Evolutionary conservation across 2,329 filamentous ascomycete species (phyloP).

Genomic region (Hortaea werneckii): DNA sequence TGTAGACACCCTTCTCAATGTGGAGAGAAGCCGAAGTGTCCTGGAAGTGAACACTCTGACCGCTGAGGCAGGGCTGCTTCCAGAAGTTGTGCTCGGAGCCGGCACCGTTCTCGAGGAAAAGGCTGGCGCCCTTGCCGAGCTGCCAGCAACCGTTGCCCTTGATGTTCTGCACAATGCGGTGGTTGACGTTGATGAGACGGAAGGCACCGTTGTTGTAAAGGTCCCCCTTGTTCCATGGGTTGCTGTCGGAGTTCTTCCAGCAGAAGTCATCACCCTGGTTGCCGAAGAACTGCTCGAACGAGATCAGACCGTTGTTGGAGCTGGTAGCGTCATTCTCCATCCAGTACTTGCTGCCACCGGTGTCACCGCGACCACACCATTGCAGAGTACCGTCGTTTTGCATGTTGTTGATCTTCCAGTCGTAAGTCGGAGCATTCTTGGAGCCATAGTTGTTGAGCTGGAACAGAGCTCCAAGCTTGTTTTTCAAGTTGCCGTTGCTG

Average conservation of each 20-base stretch:
- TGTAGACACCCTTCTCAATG: conserved; percentile 5
- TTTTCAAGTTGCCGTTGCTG: conserved; percentile 7
- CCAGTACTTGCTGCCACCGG: conserved; percentile 4
- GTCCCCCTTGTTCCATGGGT: neutral
- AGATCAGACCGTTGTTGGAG: conserved; percentile 7
- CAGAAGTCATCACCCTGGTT: conserved; percentile 2
- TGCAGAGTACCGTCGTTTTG: conserved; percentile 4
- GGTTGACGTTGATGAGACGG: conserved; percentile 7
- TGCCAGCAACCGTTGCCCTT: conserved; percentile 7
- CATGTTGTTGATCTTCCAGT: conserved; percentile 3
- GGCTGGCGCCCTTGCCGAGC: conserved; percentile 3
- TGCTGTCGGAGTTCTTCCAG: conserved; percentile 1
- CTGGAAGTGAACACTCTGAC: conserved; percentile 5
- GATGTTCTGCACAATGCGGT: conserved; percentile 6
- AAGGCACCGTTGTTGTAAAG: conserved; percentile 8
- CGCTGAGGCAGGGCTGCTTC: neutral
- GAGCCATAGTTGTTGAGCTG: conserved; percentile 6
- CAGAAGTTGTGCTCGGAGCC: conserved; percentile 3
- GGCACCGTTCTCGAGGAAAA: conserved; percentile 6
- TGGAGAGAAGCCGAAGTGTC: conserved; percentile 7
- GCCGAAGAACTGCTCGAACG: conserved; percentile 5
- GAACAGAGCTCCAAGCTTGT: conserved; percentile 2
- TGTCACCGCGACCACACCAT: conserved; percentile 5
- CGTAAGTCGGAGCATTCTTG: neutral
- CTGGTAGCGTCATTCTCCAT: neutral